phyloP scores from a whole-genome alignment of 441 rosid species.

The Populus hybrid region DNA sequence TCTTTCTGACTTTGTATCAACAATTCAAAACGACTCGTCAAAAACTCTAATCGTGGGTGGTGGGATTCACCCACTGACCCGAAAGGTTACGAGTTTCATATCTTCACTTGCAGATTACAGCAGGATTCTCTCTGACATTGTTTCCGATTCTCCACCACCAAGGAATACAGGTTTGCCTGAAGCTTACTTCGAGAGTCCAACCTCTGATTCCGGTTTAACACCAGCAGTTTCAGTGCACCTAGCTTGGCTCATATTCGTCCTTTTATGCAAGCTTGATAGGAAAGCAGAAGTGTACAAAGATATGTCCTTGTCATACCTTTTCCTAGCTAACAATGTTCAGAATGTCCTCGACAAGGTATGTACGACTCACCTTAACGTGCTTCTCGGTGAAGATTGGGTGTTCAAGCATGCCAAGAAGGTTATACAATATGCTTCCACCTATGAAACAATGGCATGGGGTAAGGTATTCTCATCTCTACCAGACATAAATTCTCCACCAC shows the following conservation, averaged over 20 bases:
- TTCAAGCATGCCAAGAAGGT: constrained; percentile 47
- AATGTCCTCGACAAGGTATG: constrained; percentile 55
- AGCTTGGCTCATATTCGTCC: constrained; percentile 64
- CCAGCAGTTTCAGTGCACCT: constrained; percentile 46
- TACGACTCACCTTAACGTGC: constrained; percentile 37
- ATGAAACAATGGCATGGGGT: constrained; percentile 66
- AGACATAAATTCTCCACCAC: constrained; percentile 24
- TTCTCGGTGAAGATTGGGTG: constrained; percentile 72
- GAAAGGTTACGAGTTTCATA: constrained; percentile 67
- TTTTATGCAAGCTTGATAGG: constrained; percentile 69
- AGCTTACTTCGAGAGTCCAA: constrained; percentile 39
- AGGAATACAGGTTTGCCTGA: constrained; percentile 40
- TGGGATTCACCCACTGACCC: constrained; percentile 69
- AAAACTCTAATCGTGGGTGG: constrained; percentile 58
- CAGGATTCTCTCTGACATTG: constrained; percentile 41
- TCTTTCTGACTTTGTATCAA: constrained; percentile 54
- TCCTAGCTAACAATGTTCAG: constrained; percentile 76
- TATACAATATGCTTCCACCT: too few species aligned
- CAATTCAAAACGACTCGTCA: constrained; percentile 63
- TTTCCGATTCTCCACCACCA: constrained; percentile 43
- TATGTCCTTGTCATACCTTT: constrained; percentile 65
- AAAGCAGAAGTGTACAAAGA: constrained; percentile 63
- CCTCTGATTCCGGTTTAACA: constrained; percentile 22
- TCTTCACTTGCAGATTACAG: constrained; percentile 63
- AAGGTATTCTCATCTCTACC: constrained; percentile 51